phyloP scores from a whole-genome alignment of 352 stramenopile species.

The Globisporangium carolinianum region DNA sequence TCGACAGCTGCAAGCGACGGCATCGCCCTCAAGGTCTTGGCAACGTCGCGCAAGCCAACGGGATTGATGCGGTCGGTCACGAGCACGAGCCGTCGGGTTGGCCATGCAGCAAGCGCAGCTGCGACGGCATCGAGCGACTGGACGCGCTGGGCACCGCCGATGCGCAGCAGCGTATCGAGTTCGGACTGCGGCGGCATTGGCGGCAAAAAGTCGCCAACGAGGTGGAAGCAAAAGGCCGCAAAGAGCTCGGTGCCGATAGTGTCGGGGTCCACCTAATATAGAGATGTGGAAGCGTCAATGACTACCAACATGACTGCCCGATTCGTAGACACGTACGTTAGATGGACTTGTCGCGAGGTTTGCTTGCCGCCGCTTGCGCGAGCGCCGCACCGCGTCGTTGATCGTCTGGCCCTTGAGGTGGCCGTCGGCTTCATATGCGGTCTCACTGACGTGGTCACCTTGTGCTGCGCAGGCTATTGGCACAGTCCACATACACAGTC shows the following conservation, averaged over 20 bases:
- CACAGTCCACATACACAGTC: background rate
- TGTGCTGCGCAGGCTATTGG: conserved; percentile 28
- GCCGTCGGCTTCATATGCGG: conserved; percentile 49
- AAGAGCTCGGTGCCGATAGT: conserved; percentile 67
- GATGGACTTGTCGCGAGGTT: conserved; percentile 20
- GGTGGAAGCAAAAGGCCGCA: conserved; percentile 55
- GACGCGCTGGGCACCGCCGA: conserved; percentile 56
- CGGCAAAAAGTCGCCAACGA: conserved; percentile 69
- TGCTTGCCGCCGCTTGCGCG: conserved; percentile 31
- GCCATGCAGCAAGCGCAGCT: conserved; percentile 35
- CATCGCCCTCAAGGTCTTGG: conserved; percentile 28
- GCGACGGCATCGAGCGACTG: conserved; percentile 44
- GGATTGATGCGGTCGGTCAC: conserved; percentile 74
- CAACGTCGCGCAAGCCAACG: conserved; percentile 33
- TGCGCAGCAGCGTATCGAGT: conserved; percentile 57
- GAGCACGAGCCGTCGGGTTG: conserved; percentile 51
- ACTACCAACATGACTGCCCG: background rate
- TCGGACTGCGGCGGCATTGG: conserved; percentile 67
- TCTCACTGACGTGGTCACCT: conserved; percentile 33
- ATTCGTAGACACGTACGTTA: conserved; percentile 1
- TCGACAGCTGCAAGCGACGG: conserved; percentile 34
- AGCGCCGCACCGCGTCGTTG: conserved; percentile 42
- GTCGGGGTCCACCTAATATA: conserved; percentile 16
- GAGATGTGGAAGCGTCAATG: background rate
- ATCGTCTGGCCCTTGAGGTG: conserved; percentile 51